phyloP scores from a whole-genome alignment of 768 basidiomycete species.

The Boletellus emodensis region DNA sequence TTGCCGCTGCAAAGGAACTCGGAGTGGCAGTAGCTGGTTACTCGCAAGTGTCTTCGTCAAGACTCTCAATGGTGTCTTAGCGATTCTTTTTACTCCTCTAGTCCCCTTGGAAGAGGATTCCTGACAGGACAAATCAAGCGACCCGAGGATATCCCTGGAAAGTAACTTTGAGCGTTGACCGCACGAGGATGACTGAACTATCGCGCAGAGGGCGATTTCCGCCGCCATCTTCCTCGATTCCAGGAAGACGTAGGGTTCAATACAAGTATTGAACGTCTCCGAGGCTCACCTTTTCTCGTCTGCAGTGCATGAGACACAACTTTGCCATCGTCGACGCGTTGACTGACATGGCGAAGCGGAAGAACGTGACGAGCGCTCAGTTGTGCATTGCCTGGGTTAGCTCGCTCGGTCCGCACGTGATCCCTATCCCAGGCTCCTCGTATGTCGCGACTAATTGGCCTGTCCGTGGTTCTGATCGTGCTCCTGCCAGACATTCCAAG shows the following conservation, averaged over 20 bases:
- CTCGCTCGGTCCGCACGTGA: conserved; percentile 36
- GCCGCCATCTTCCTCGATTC: conserved; percentile 40
- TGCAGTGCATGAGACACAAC: conserved; percentile 39
- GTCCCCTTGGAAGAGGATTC: conserved; percentile 52
- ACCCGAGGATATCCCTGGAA: conserved; percentile 33
- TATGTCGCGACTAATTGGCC: conserved; percentile 13
- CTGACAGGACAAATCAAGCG: conserved; percentile 48
- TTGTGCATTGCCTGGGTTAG: conserved; percentile 41
- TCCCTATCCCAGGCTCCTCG: conserved; percentile 48
- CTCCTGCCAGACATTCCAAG: conserved; percentile 22
- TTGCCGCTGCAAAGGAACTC: conserved; percentile 50
- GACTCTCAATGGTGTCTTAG: not conserved
- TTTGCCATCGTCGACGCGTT: conserved; percentile 42
- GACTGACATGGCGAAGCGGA: conserved; percentile 36
- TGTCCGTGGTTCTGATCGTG: not conserved
- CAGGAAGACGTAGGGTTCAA: conserved; percentile 35
- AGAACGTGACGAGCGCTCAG: conserved; percentile 40
- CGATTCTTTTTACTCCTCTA: conserved; percentile 15
- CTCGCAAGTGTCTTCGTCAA: conserved; percentile 34
- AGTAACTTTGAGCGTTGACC: not conserved
- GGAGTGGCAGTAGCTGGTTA: conserved; percentile 59
- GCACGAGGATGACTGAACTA: not conserved
- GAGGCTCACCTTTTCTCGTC: not conserved
- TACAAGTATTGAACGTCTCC: not conserved
- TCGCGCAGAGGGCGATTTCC: conserved; percentile 38